phyloP scores from a whole-genome alignment of 1,139 yeast species.

The Lodderomyces orthopsilosis region DNA sequence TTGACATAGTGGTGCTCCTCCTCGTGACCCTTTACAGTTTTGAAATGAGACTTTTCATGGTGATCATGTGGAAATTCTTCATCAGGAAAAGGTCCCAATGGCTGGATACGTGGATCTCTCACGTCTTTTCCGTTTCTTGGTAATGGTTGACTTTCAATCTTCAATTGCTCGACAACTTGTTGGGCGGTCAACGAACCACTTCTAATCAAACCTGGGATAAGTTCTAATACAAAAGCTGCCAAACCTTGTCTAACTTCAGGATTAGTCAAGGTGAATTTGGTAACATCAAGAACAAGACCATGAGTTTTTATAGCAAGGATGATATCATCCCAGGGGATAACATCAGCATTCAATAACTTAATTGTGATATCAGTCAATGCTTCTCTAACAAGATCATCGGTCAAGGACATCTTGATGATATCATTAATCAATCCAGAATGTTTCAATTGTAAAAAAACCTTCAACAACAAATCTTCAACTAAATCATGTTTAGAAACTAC shows the following conservation, averaged over 20 bases:
- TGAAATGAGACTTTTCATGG: not conserved
- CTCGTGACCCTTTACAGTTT: slow-evolving; percentile 1
- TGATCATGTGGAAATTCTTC: not conserved
- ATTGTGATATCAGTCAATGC: slow-evolving; percentile 30
- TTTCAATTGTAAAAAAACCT: slow-evolving; percentile 27
- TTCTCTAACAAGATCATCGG: slow-evolving; percentile 29
- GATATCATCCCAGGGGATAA: slow-evolving; percentile 34
- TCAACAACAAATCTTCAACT: slow-evolving; percentile 22
- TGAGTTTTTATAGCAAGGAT: slow-evolving; percentile 31
- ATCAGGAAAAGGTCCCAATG: not conserved
- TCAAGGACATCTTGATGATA: slow-evolving; percentile 23
- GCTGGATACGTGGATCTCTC: slow-evolving; percentile 1
- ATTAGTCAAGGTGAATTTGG: slow-evolving; percentile 26
- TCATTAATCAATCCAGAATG: slow-evolving; percentile 21
- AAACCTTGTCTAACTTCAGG: slow-evolving; percentile 30
- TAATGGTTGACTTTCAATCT: not conserved
- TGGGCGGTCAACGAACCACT: slow-evolving; percentile 8
- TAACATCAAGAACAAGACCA: slow-evolving; percentile 19
- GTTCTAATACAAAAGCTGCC: slow-evolving; percentile 25
- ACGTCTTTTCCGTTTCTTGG: not conserved
- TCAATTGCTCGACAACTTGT: slow-evolving; percentile 7
- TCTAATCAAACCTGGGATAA: slow-evolving; percentile 25
- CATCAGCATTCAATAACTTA: slow-evolving; percentile 27
- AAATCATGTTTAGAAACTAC: slow-evolving; percentile 13
- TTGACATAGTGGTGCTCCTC: slow-evolving; percentile 5